Conservation (phyloP, 1,139 yeast species). For the Wickerhamiella infanticola region DNA sequence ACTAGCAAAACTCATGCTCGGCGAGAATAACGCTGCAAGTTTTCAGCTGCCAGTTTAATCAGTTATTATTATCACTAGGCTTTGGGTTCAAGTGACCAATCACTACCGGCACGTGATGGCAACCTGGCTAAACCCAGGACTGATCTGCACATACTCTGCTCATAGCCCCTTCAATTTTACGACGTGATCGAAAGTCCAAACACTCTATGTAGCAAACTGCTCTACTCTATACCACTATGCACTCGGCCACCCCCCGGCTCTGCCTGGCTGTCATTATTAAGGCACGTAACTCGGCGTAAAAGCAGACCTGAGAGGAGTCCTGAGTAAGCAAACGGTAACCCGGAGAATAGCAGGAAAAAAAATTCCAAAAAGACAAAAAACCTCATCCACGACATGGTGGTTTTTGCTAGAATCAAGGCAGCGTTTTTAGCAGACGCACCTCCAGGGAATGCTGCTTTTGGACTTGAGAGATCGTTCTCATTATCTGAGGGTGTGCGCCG, state of each 20-base stretch:
- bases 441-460: constrained; percentile 38
- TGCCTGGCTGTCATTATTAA: too few species aligned
- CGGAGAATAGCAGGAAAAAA: neutral
- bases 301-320: too few species aligned
- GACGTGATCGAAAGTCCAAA: too few species aligned
- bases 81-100: neutral
- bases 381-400: constrained; percentile 5
- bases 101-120: neutral
- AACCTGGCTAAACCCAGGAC: neutral
- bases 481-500: constrained; percentile 34
- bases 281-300: too few species aligned
- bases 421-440: constrained; percentile 36
- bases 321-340: too few species aligned
- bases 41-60: too few species aligned
- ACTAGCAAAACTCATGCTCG: too few species aligned
- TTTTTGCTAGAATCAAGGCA: constrained; percentile 16
- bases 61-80: neutral
- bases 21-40: neutral
- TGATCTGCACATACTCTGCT: neutral
- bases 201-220: too few species aligned
- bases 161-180: too few species aligned
- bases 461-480: constrained; percentile 45
- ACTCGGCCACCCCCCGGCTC: too few species aligned
- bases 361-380: neutral
- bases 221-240: too few species aligned